phyloP scores from a whole-genome alignment of 2,329 filamentous ascomycete species.

The Torrubiellomyces zombiae region DNA sequence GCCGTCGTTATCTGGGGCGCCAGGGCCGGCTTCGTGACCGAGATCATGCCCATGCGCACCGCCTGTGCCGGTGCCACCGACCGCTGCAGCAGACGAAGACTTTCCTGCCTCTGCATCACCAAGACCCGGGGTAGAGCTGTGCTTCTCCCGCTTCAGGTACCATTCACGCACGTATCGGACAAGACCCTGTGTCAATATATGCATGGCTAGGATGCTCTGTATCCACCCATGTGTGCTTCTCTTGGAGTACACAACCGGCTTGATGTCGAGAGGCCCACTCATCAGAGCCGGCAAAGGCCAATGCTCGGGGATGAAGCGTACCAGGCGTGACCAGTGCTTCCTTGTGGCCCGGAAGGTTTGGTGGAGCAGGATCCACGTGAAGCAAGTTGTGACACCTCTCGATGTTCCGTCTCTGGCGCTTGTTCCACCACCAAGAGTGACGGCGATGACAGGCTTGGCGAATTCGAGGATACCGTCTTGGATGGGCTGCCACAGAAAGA shows the following conservation, averaged over 20 bases:
- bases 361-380: slow-evolving; percentile 46
- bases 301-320: slow-evolving; percentile 27
- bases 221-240: slow-evolving; percentile 48
- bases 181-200: slow-evolving; percentile 58
- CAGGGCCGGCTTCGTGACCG: slow-evolving; percentile 22
- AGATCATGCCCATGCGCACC: slow-evolving; percentile 1
- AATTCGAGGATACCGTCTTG: slow-evolving; percentile 81
- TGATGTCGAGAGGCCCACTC: slow-evolving; percentile 28
- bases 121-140: slow-evolving; percentile 29
- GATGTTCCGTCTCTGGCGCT: slow-evolving; percentile 51
- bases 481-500: slow-evolving; percentile 73
- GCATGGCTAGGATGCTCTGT: slow-evolving; percentile 52
- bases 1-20: slow-evolving; percentile 33
- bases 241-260: slow-evolving; percentile 31
- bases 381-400: slow-evolving; percentile 55
- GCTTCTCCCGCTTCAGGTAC: slow-evolving; percentile 45
- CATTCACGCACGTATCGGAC: slow-evolving; percentile 54
- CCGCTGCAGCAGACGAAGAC: slow-evolving; percentile 17
- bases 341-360: slow-evolving; percentile 34
- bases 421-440: slow-evolving; percentile 72
- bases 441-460: slow-evolving; percentile 82
- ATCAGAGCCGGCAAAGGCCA: slow-evolving; percentile 27
- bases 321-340: slow-evolving; percentile 28
- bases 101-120: slow-evolving; percentile 50
- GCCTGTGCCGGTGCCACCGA: slow-evolving; percentile 10